Evolutionary conservation across 1,284 basidiomycete genomes (phyloP).

Genomic region (Ceratobasidium sp.): DNA sequence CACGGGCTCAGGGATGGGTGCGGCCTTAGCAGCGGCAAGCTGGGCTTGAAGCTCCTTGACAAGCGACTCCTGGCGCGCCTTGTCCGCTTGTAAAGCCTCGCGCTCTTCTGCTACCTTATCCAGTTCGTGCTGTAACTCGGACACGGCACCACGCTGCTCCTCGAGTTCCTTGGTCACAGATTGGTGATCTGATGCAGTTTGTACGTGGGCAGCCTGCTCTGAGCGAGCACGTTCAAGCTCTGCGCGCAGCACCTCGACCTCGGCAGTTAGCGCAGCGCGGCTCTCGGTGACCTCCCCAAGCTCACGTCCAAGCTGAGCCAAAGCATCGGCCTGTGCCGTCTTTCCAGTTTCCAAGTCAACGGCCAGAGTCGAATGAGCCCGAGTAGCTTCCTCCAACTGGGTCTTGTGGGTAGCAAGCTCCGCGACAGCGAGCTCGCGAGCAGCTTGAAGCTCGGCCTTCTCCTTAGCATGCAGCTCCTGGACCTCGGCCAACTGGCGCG

Average conservation of each 20-base stretch:
- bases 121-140: conserved; percentile 77
- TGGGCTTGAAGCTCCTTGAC: conserved; percentile 81
- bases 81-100: conserved; percentile 78
- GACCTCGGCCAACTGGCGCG: conserved; percentile 57
- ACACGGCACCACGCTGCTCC: conserved; percentile 74
- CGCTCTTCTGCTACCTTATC: conserved; percentile 83
- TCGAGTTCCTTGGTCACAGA: conserved; percentile 78
- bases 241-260: conserved; percentile 66
- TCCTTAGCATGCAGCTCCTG: conserved; percentile 59
- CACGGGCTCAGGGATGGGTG: conserved; percentile 45
- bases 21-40: conserved; percentile 53
- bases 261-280: conserved; percentile 63
- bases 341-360: conserved; percentile 62
- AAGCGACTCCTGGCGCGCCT: conserved; percentile 69
- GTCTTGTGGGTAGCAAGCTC: conserved; percentile 73
- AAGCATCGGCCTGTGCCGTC: conserved; percentile 57
- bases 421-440: conserved; percentile 66
- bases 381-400: conserved; percentile 63
- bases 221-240: conserved; percentile 67
- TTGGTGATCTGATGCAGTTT: conserved; percentile 77
- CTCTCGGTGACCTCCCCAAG: conserved; percentile 61
- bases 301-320: conserved; percentile 59
- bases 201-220: conserved; percentile 70
- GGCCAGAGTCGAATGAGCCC: conserved; percentile 59
- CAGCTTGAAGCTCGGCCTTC: conserved; percentile 59